These are phyloP conservation scores for Fonsecaea pugnacius DNA, from an alignment of 2,329 filamentous ascomycete species.

Conservation along the genomic window DNA sequence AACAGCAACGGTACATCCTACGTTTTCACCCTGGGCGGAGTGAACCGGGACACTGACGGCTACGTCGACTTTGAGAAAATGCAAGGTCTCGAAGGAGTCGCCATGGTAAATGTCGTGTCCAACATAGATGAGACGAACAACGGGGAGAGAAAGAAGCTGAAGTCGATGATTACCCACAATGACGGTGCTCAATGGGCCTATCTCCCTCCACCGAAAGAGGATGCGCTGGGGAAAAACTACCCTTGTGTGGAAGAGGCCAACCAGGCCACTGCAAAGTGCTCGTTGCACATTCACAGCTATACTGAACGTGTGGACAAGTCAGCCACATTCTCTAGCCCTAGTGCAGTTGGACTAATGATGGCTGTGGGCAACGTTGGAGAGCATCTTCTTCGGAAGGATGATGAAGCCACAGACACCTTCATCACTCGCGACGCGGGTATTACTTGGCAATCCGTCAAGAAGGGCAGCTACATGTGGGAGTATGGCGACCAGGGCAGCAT, in stretches of 20 bases:
- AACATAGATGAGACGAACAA: constrained; percentile 69
- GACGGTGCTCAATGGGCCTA: constrained; percentile 87
- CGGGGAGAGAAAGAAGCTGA: constrained; percentile 75
- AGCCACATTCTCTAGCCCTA: constrained; percentile 85
- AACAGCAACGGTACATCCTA: constrained; percentile 98
- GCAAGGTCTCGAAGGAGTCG: constrained; percentile 86
- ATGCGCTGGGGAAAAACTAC: constrained; percentile 73
- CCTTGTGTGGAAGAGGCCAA: constrained; percentile 66
- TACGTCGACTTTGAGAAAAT: constrained; percentile 98
- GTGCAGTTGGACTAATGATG: constrained; percentile 88
- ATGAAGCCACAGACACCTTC: constrained; percentile 87
- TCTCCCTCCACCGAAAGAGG: constrained; percentile 71
- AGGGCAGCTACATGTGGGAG: constrained; percentile 89
- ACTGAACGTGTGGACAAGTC: constrained; percentile 82
- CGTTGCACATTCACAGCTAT: constrained; percentile 91
- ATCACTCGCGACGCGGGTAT: constrained; percentile 91
- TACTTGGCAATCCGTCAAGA: constrained; percentile 81
- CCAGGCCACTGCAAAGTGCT: constrained; percentile 66
- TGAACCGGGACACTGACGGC: constrained; percentile 76
- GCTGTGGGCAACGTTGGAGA: constrained; percentile 88
- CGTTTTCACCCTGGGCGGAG: constrained; percentile 76
- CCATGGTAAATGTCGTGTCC: constrained; percentile 80
- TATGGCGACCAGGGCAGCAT: constrained; percentile 95
- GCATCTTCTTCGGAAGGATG: constrained; percentile 66
- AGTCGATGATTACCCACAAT: constrained; percentile 93